Base-by-base conservation (phyloP, 805 yeast species). In the Candida oleophila region DNA sequence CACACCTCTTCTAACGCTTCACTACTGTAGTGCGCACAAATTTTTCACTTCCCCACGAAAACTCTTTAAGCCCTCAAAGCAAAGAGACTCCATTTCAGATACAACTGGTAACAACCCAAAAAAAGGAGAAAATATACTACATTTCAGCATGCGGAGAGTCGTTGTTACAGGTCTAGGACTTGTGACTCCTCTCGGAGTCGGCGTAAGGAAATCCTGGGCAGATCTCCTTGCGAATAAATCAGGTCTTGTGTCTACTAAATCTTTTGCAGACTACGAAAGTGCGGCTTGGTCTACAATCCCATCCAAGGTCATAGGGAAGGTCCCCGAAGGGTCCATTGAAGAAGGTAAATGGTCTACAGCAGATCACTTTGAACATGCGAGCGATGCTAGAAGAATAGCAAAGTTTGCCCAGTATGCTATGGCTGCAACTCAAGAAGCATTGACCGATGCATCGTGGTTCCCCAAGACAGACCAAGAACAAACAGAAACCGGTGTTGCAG, bases 121-220 rank as follows among this genome's bases (percentile, higher is more conserved):
- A n/a, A n/a, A n/a, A n/a, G n/a, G n/a, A n/a, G n/a, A n/a, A n/a
- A n/a, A n/a, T n/a, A n/a, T 30, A 34, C 22, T 39, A 53, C 54
- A 51, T 30, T 12, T 12, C 14, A 3, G 9, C 15, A 42, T 42
- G 45, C 64, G 71, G 48, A 69, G 96, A 64, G 96, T 92, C 0
- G 97, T 92, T 1, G 85, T 92, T 1, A 94, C 99, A 0, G 99
- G 99, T 0, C 61, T 94, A 5, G 98, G 98, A 0, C 67, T 87
- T 22, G 79, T 91, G 1, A 81, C 94, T 0, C 99, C 99, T 0
- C 67, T 94, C 2, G 98, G 97, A 0, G 81, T 82, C 4, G 91
- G 90, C 0, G 76, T 73, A 3, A 56, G 56, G 14, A 63, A 61
- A 12, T 65, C 80, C 3, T 87, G 92, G 91, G 43, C 60, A 2